Evolutionary conservation across 192 early-diverging fungal species (phyloP).

Genomic region (Spinellus fusiger): DNA sequence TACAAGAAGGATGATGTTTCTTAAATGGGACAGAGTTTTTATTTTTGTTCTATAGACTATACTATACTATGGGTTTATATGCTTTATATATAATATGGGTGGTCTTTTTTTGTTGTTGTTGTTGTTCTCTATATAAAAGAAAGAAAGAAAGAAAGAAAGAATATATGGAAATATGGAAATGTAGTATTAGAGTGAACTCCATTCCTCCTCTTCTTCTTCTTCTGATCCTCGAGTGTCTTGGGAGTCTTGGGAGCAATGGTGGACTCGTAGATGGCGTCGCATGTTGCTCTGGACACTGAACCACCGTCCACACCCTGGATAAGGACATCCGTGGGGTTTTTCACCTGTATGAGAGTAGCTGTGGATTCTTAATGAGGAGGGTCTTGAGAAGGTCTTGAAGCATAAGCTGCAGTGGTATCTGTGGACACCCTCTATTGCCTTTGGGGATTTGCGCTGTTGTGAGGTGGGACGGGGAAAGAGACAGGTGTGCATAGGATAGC

Average conservation of each 20-base stretch:
- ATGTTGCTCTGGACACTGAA: constrained; percentile 70
- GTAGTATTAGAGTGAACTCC: too few relatives aligned
- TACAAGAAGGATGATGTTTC: neutral
- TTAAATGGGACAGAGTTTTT: too few relatives aligned
- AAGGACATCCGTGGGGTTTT: constrained; percentile 32
- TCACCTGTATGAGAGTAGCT: constrained; percentile 38
- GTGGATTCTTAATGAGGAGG: constrained; percentile 54
- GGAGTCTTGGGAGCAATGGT: constrained; percentile 4
- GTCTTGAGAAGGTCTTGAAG: constrained; percentile 57
- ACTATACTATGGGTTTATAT: too few relatives aligned
- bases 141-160: neutral
- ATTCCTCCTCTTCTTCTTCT: neutral
- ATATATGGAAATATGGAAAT: too few relatives aligned
- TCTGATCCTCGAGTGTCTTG: neutral
- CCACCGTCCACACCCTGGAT: constrained; percentile 21
- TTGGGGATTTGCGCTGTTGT: constrained; percentile 13
- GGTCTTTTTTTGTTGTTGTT: too few relatives aligned
- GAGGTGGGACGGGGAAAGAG: neutral
- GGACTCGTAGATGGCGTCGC: constrained; percentile 29
- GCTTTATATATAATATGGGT: too few relatives aligned
- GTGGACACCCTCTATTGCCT: neutral
- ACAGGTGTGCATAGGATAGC: constrained; percentile 6
- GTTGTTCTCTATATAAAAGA: neutral
- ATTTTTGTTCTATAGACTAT: too few relatives aligned
- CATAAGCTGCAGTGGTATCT: constrained; percentile 55